Percentiles rank a stretch among this genome's conserved stretches.
phyloP scores from a whole-genome alignment of 106 monocot species.

The Dioscorea dumetorum region DNA sequence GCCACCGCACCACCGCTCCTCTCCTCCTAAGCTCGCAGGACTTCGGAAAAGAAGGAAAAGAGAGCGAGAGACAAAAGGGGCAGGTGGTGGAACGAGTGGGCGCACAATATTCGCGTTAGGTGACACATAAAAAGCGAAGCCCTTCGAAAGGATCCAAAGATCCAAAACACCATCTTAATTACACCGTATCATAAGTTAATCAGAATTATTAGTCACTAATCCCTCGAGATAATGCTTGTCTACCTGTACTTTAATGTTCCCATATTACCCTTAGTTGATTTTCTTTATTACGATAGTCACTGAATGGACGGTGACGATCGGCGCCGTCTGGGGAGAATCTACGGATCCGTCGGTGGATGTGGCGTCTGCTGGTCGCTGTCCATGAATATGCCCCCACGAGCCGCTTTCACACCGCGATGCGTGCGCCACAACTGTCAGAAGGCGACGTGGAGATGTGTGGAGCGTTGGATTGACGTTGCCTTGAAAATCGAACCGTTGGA shows the following conservation, averaged over 20 bases:
- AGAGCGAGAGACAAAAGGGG: background rate
- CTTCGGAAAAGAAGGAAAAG: background rate
- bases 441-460: background rate
- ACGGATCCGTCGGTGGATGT: background rate
- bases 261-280: background rate
- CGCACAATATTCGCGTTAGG: slow-evolving; percentile 2
- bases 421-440: background rate
- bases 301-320: background rate
- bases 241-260: background rate
- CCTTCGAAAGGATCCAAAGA: slow-evolving; percentile 4
- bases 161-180: background rate
- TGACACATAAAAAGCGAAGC: slow-evolving; percentile 4
- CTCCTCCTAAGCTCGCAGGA: background rate
- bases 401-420: background rate
- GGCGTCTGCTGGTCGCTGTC: no score
- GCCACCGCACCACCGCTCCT: background rate
- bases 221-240: no score
- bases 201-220: background rate
- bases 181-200: background rate
- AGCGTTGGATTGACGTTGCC: background rate
- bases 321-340: background rate
- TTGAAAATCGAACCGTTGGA: background rate
- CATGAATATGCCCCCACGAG: background rate
- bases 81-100: background rate
- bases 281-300: background rate